Conservation (phyloP, 2,329 filamentous ascomycete species). For the Cercospora janseana region DNA sequence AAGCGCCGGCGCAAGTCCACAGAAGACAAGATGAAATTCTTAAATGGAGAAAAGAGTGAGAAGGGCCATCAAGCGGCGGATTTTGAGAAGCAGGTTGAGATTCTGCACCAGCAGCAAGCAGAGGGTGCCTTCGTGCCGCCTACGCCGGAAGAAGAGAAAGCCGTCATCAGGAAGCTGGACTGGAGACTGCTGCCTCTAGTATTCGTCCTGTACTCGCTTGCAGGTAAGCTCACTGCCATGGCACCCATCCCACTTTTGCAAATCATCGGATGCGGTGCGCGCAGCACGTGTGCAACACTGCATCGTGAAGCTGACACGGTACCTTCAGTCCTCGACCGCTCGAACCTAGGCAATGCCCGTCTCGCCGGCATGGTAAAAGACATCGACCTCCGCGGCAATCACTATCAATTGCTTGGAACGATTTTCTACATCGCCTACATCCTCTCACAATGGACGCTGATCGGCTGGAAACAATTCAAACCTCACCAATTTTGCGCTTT, state of each 20-base stretch:
- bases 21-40: constrained; percentile 3
- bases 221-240: constrained; percentile 10
- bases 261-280: too few relatives aligned
- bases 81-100: constrained; percentile 18
- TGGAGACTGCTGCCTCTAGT: constrained; percentile 34
- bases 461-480: constrained; percentile 43
- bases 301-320: not conserved
- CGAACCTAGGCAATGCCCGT: constrained; percentile 42
- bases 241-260: too few relatives aligned
- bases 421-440: constrained; percentile 55
- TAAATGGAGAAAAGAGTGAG: constrained; percentile 14
- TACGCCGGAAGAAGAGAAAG: constrained; percentile 30
- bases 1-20: too few relatives aligned
- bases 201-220: constrained; percentile 36
- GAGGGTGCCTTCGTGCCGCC: constrained; percentile 26
- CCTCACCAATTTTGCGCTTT: constrained; percentile 43
- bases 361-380: constrained; percentile 46
- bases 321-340: constrained; percentile 32
- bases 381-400: constrained; percentile 47
- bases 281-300: too few relatives aligned
- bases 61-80: constrained; percentile 19
- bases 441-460: constrained; percentile 44
- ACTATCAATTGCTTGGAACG: constrained; percentile 53
- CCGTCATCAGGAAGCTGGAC: constrained; percentile 38
- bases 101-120: constrained; percentile 15